Conservation (phyloP, 208 protist genomes). For the Leishmania gerbilli region DNA sequence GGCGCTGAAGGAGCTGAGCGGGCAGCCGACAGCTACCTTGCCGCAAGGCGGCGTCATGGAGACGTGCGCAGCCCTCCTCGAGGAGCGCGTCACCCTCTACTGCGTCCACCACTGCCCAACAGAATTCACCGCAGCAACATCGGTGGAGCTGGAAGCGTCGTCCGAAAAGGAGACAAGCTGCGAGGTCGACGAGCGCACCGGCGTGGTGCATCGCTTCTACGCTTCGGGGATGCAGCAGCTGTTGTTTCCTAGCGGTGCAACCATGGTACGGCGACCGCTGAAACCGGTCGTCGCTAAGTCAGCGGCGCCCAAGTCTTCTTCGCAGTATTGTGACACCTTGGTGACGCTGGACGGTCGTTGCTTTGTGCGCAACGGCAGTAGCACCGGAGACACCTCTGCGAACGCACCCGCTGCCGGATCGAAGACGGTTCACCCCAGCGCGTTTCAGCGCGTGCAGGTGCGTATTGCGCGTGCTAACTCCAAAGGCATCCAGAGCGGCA, state of each 20-base stretch:
- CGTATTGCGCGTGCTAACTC: slow-evolving; percentile 1
- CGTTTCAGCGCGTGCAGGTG: slow-evolving; percentile 17
- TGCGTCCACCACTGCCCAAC: slow-evolving; percentile 44
- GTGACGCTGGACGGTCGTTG: slow-evolving; percentile 43
- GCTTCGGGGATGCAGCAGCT: slow-evolving; percentile 62
- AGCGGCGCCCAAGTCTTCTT: neutral
- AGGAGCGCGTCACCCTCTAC: slow-evolving; percentile 28
- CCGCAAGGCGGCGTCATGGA: slow-evolving; percentile 24
- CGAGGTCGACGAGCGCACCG: slow-evolving; percentile 45
- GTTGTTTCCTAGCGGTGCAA: slow-evolving; percentile 69
- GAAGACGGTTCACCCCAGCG: neutral
- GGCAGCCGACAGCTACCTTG: neutral
- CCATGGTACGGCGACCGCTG: slow-evolving; percentile 52
- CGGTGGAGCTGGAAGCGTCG: slow-evolving; percentile 29
- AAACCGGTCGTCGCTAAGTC: neutral
- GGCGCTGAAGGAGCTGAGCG: slow-evolving; percentile 15
- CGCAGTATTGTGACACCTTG: slow-evolving; percentile 47
- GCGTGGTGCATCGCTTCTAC: slow-evolving; percentile 68
- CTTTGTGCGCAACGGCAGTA: slow-evolving; percentile 36
- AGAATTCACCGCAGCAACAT: neutral
- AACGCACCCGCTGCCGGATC: neutral
- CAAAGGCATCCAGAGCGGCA: neutral
- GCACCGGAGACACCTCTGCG: neutral
- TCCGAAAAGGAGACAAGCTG: slow-evolving; percentile 66
- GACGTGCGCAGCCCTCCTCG: slow-evolving; percentile 16